A percentile compares a stretch with the other conserved stretches of the same genome.
Conservation (phyloP, 2,329 filamentous ascomycete species). For the Cytospora schulzeri region DNA sequence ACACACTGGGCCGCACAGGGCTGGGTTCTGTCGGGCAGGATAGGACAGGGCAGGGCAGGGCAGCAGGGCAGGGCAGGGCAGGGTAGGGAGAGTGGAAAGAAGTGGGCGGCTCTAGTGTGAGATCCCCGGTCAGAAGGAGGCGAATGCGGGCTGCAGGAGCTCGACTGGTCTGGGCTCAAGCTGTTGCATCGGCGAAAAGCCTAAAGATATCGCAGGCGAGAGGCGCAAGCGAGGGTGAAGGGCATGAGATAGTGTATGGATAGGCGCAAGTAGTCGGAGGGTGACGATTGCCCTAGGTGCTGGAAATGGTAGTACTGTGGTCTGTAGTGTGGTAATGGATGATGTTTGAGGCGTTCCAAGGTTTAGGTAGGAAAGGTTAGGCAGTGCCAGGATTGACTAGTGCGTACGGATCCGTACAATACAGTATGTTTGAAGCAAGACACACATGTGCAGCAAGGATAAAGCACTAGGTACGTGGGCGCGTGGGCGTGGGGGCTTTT, state of each 20-base stretch:
- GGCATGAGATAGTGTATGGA: neutral
- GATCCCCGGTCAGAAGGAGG: conserved; percentile 15
- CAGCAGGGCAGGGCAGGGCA: conserved; percentile 8
- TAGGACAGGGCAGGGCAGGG: conserved; percentile 14
- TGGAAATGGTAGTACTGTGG: neutral
- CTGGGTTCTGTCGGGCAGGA: neutral
- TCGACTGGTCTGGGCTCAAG: conserved; percentile 11
- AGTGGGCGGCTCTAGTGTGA: conserved; percentile 18
- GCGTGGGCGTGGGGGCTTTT: neutral
- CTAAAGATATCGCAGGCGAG: neutral
- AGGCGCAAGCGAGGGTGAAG: neutral
- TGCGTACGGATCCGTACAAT: neutral
- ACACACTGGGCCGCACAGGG: neutral
- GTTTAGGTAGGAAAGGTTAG: neutral
- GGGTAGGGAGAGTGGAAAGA: conserved; percentile 14
- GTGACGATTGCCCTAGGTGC: neutral
- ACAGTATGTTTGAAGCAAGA: neutral
- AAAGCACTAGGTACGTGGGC: neutral
- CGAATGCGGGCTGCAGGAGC: conserved; percentile 15
- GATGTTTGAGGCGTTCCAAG: neutral
- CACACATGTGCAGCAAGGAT: neutral
- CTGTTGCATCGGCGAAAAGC: neutral
- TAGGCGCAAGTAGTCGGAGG: neutral
- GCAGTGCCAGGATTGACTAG: neutral
- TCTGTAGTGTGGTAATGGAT: neutral